These are phyloP conservation scores for Lasiodiplodia sp. DNA, from an alignment of 2,329 filamentous ascomycete genomes.

Conservation along the genomic window DNA sequence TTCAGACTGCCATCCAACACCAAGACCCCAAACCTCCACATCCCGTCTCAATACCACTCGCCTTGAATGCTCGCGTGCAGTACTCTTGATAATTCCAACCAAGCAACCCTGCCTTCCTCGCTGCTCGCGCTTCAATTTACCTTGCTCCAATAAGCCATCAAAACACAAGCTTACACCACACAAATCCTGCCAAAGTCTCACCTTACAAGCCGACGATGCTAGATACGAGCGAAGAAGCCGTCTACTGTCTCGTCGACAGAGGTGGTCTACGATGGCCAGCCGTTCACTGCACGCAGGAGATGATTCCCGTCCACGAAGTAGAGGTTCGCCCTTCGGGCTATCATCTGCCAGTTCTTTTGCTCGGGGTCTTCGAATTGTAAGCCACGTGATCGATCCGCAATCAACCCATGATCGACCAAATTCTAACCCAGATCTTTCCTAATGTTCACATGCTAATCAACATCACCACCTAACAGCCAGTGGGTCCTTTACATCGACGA, in stretches of 20 bases:
- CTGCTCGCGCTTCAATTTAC: neutral
- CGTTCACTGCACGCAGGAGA: neutral
- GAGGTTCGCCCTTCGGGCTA: neutral
- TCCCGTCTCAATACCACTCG: neutral
- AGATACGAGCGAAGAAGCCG: neutral
- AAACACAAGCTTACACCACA: neutral
- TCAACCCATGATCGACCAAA: neutral
- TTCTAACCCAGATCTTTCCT: neutral
- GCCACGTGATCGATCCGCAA: neutral
- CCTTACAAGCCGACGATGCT: neutral
- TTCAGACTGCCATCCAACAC: neutral
- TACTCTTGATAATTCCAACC: neutral
- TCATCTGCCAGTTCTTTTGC: constrained; percentile 1
- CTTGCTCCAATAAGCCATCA: neutral
- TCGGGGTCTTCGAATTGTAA: neutral
- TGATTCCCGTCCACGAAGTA: neutral
- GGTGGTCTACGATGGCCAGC: constrained; percentile 1
- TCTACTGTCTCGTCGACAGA: constrained; percentile 1
- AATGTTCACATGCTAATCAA: neutral
- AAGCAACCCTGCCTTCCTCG: neutral
- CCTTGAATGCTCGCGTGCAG: neutral
- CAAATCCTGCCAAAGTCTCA: neutral
- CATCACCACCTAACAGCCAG: neutral
- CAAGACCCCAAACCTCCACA: neutral
- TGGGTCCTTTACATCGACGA: constrained; percentile 2